Conservation (phyloP, 2,329 filamentous ascomycete species). For the Diplodia sapinea region DNA sequence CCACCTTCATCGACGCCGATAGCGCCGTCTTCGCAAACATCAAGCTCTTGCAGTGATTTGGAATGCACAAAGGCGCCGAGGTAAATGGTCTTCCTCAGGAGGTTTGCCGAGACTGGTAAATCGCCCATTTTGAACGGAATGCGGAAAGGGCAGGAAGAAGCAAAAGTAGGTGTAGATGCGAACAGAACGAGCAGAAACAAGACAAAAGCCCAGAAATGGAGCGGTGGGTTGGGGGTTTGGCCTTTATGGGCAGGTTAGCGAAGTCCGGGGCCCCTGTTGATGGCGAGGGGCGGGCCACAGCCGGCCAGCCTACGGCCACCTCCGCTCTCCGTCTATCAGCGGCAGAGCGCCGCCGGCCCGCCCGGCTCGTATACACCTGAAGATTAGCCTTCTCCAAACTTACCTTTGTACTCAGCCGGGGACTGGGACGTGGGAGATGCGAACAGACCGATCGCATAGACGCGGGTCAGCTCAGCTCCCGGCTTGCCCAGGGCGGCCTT, state of each 20-base stretch:
- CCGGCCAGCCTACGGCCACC: conserved; percentile 18
- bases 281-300: conserved; percentile 2
- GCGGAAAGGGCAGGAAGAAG: not conserved
- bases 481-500: not conserved
- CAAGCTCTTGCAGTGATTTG: conserved; percentile 55
- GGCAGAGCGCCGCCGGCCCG: conserved; percentile 16
- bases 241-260: conserved; percentile 12
- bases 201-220: not conserved
- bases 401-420: not conserved
- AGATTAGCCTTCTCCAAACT: too few species aligned
- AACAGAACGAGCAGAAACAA: not conserved
- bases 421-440: too few species aligned
- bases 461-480: conserved; percentile 3
- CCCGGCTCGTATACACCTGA: not conserved
- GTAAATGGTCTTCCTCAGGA: conserved; percentile 52
- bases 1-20: conserved; percentile 60
- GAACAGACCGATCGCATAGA: not conserved
- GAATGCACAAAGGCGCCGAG: conserved; percentile 67
- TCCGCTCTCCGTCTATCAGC: conserved; percentile 28
- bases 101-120: not conserved
- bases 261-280: conserved; percentile 14
- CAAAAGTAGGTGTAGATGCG: not conserved
- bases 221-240: not conserved
- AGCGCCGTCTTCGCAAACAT: conserved; percentile 54
- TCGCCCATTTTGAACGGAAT: conserved; percentile 14